These are phyloP conservation scores for Knufia fluminis DNA, from an alignment of 2,329 filamentous ascomycete species.

Conservation along the genomic window DNA sequence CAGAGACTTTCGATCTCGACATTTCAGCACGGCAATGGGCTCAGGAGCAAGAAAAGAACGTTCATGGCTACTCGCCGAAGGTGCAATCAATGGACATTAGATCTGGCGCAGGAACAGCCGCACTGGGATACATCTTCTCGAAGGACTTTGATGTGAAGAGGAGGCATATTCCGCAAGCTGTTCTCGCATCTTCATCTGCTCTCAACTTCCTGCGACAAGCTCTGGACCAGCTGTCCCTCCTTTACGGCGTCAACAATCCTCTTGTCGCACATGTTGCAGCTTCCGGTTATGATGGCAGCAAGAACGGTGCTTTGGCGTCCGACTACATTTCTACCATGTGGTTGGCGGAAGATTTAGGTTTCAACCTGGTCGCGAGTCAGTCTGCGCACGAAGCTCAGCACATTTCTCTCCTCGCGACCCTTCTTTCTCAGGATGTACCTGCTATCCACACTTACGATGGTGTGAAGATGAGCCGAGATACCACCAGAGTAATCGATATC, in stretches of 20 bases:
- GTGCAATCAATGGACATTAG: constrained; percentile 78
- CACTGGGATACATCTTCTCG: constrained; percentile 94
- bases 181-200: constrained; percentile 77
- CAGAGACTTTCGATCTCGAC: constrained; percentile 86
- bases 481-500: constrained; percentile 71
- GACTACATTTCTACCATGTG: constrained; percentile 77
- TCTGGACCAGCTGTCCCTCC: constrained; percentile 80
- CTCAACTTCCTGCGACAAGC: constrained; percentile 71
- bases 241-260: constrained; percentile 86
- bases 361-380: constrained; percentile 74
- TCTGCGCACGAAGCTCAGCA: constrained; percentile 91
- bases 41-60: constrained; percentile 60
- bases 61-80: constrained; percentile 68
- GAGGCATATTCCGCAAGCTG: constrained; percentile 81
- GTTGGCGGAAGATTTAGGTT: constrained; percentile 78
- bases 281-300: constrained; percentile 65
- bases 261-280: constrained; percentile 89
- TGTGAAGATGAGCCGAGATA: constrained; percentile 72
- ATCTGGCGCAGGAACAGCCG: constrained; percentile 78
- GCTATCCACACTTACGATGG: constrained; percentile 84
- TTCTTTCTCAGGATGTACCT: constrained; percentile 69
- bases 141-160: constrained; percentile 90
- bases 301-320: constrained; percentile 63
- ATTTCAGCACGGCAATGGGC: constrained; percentile 72
- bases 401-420: constrained; percentile 80